Evolutionary conservation across 225 moss, liverwort and hornwort species (phyloP).

Genomic region (Physcomitrium patens): DNA sequence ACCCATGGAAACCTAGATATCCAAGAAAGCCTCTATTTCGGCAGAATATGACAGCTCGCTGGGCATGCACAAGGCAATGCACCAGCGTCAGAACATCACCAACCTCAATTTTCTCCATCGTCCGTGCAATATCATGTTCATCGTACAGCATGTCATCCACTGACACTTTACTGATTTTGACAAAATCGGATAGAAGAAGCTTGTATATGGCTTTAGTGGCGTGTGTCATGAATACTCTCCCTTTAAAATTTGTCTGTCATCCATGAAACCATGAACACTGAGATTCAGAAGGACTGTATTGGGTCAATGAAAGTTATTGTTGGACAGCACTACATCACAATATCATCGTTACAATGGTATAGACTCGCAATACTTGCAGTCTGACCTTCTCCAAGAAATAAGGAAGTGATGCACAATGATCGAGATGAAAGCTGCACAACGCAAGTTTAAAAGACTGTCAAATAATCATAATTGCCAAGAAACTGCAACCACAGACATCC

Average conservation of each 20-base stretch:
- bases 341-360: not conserved
- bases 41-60: not conserved
- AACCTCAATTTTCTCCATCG: conserved; percentile 97
- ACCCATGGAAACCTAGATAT: conserved; percentile 11
- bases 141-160: conserved; percentile 95
- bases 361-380: conserved; percentile 1
- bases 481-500: conserved; percentile 9
- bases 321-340: conserved; percentile 6
- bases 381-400: conserved; percentile 95
- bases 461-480: not conserved
- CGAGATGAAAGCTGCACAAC: conserved; percentile 90
- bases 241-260: conserved; percentile 90
- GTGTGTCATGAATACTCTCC: conserved; percentile 98
- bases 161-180: conserved; percentile 92
- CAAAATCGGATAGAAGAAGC: conserved; percentile 87
- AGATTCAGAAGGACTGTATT: not conserved
- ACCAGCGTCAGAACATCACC: conserved; percentile 1
- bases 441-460: conserved; percentile 21
- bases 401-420: conserved; percentile 96
- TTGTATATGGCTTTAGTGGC: conserved; percentile 98
- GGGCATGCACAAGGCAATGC: not conserved
- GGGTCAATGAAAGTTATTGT: not conserved
- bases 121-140: conserved; percentile 90
- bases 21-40: not conserved
- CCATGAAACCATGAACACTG: conserved; percentile 15